Evolutionary conservation across 495 filamentous ascomycete species (phyloP).

Genomic region (Penicillium paradoxum): DNA sequence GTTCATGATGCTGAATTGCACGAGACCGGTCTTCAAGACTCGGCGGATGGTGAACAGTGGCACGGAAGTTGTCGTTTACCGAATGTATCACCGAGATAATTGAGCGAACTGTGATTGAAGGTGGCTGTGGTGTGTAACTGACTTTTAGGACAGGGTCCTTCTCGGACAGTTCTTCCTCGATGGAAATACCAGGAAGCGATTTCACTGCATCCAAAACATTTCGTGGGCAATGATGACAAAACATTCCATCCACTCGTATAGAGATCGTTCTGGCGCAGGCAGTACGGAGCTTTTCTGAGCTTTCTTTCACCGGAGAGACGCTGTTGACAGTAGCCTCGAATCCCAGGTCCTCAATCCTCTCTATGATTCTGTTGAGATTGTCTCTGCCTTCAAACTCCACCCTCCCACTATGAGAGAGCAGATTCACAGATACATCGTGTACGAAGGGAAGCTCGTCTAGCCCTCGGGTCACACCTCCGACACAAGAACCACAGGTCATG

Average conservation of each 20-base stretch:
- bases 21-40: slow-evolving; percentile 81
- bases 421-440: slow-evolving; percentile 58
- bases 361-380: slow-evolving; percentile 54
- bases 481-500: slow-evolving; percentile 81
- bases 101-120: slow-evolving; percentile 68
- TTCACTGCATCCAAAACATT: slow-evolving; percentile 53
- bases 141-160: slow-evolving; percentile 64
- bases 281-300: slow-evolving; percentile 4
- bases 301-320: slow-evolving; percentile 16
- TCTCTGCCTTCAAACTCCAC: slow-evolving; percentile 54
- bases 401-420: slow-evolving; percentile 67
- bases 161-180: slow-evolving; percentile 48
- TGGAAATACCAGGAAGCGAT: slow-evolving; percentile 43
- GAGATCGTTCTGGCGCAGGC: slow-evolving; percentile 51
- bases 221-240: slow-evolving; percentile 76
- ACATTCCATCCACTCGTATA: slow-evolving; percentile 77
- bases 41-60: slow-evolving; percentile 71
- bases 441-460: slow-evolving; percentile 62
- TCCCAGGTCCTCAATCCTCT: slow-evolving; percentile 74
- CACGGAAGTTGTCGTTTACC: slow-evolving; percentile 58
- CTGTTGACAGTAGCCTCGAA: slow-evolving; percentile 62
- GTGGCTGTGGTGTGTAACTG: slow-evolving; percentile 62
- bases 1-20: slow-evolving; percentile 61
- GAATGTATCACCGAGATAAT: slow-evolving; percentile 65
- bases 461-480: slow-evolving; percentile 57